Conservation (phyloP, 495 filamentous ascomycete species). For the Aspergillus cristatus region DNA sequence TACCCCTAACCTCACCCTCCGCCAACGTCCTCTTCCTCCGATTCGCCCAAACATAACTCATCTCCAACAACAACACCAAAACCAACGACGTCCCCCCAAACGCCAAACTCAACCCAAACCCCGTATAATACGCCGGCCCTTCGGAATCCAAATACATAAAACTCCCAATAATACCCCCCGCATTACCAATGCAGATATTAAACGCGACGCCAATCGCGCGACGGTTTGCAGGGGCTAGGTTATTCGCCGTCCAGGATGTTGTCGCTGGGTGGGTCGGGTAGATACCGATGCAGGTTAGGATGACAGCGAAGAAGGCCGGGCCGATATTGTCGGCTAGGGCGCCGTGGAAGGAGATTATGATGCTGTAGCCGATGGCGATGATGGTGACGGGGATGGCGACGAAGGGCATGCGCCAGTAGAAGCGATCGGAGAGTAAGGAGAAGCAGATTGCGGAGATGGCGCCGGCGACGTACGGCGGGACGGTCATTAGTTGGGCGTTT, state of each 20-base stretch:
- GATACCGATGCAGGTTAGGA: conserved; percentile 28
- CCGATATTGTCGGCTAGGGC: conserved; percentile 21
- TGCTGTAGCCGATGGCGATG: conserved; percentile 20
- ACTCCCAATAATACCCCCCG: conserved; percentile 24
- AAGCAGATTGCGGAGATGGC: conserved; percentile 24
- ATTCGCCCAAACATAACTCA: conserved; percentile 14
- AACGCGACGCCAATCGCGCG: conserved; percentile 29
- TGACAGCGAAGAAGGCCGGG: conserved; percentile 24
- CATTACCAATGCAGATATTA: conserved; percentile 28
- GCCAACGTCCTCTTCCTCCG: conserved; percentile 13
- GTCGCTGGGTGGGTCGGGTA: conserved; percentile 29
- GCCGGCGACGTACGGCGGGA: conserved; percentile 23
- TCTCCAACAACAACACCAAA: conserved; percentile 12
- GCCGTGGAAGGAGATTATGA: conserved; percentile 18
- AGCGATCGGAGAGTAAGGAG: conserved; percentile 23
- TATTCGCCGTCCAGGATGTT: conserved; percentile 30
- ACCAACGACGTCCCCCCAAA: conserved; percentile 14
- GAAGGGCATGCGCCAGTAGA: conserved; percentile 32
- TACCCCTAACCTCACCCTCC: conserved; percentile 22
- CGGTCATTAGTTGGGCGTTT: conserved; percentile 23
- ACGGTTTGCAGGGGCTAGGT: conserved; percentile 23
- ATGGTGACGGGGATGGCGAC: conserved; percentile 18
- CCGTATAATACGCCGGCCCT: conserved; percentile 20
- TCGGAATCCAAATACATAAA: conserved; percentile 27
- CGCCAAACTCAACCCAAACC: conserved; percentile 22